Conservation (phyloP, 23 red algal genomes). For the Agarophyton chilense region DNA sequence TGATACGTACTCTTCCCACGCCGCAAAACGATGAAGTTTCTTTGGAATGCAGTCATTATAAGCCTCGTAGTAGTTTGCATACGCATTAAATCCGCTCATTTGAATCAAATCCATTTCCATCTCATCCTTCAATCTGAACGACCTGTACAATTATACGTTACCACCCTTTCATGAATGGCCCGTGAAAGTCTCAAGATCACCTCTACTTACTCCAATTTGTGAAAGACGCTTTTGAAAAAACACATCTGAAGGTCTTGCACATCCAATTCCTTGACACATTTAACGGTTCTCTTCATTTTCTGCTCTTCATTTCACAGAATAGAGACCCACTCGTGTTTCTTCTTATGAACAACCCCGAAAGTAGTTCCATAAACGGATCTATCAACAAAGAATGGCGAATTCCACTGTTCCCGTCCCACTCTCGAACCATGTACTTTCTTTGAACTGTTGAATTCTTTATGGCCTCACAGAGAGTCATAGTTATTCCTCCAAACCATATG, state of each 20-base stretch:
- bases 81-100: conserved; percentile 31
- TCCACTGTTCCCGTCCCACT: neutral
- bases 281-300: neutral
- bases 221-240: neutral
- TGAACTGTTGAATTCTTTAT: conserved; percentile 25
- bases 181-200: neutral
- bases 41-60: conserved; percentile 32
- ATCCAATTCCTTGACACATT: neutral
- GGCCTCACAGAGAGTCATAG: neutral
- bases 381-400: conserved; percentile 8
- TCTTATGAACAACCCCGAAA: neutral
- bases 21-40: neutral
- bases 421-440: neutral
- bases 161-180: neutral
- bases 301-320: neutral
- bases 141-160: neutral
- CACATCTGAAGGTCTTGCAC: neutral
- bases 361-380: conserved; percentile 4
- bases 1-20: neutral
- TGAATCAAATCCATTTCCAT: conserved; percentile 26
- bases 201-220: neutral
- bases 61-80: conserved; percentile 28
- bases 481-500: neutral
- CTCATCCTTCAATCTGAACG: conserved; percentile 1
- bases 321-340: neutral